phyloP scores from a whole-genome alignment of 192 early-diverging fungal genomes.

The Dimargaris xerosporica region DNA sequence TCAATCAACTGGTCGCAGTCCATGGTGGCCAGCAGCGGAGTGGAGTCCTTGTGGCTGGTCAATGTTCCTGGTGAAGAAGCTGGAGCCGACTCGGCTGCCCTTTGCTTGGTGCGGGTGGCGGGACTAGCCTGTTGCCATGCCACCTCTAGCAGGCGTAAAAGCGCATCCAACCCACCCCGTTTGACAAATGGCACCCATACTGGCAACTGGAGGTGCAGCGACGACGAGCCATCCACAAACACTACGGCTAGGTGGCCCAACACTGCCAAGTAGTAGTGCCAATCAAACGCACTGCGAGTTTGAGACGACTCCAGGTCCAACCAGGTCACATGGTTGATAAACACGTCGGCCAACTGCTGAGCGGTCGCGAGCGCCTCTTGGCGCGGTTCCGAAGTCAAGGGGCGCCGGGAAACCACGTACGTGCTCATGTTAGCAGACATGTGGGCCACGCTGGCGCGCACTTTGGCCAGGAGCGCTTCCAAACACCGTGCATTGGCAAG shows the following conservation, averaged over 20 bases:
- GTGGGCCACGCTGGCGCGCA: constrained; percentile 17
- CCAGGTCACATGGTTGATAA: constrained; percentile 2
- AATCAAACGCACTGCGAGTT: background rate
- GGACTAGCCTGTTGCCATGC: constrained; percentile 39
- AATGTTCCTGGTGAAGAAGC: constrained; percentile 15
- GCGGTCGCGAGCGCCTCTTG: background rate
- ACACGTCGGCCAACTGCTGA: background rate
- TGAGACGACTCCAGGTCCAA: background rate
- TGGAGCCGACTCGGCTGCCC: constrained; percentile 14
- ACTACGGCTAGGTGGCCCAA: background rate
- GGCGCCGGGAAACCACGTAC: background rate
- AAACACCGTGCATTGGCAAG: constrained; percentile 2
- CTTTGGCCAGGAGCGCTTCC: constrained; percentile 15
- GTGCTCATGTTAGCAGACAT: background rate
- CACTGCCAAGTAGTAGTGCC: constrained; percentile 4
- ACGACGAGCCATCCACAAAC: background rate
- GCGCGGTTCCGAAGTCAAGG: background rate
- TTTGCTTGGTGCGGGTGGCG: constrained; percentile 21
- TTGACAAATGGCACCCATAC: background rate
- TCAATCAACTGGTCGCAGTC: constrained; percentile 21
- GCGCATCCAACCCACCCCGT: background rate
- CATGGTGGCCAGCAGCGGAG: too few relatives aligned
- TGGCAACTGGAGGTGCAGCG: background rate
- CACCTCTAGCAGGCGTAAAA: background rate
- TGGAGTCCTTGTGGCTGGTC: constrained; percentile 13